Conservation (phyloP, 2,329 filamentous ascomycete species). For the Sarocladium kiliense region DNA sequence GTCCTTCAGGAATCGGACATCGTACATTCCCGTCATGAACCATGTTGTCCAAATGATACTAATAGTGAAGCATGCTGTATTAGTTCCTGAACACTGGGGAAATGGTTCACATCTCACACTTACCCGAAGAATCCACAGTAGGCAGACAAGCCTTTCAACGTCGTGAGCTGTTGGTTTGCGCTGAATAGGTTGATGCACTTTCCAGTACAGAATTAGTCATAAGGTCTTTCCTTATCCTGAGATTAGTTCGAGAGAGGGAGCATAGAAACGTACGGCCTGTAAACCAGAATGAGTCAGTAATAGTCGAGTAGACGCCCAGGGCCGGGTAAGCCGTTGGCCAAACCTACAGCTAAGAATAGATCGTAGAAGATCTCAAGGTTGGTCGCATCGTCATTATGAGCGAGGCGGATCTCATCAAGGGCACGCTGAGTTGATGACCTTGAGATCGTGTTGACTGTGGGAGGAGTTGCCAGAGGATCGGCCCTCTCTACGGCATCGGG, state of each 20-base stretch:
- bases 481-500: not conserved
- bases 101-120: not conserved
- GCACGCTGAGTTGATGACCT: not conserved
- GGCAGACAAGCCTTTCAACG: constrained; percentile 23
- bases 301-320: not conserved
- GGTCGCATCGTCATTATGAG: constrained; percentile 25
- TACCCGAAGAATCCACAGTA: constrained; percentile 29
- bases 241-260: not conserved
- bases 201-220: not conserved
- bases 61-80: not conserved
- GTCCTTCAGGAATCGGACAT: constrained; percentile 61
- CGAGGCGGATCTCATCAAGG: not conserved
- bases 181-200: constrained; percentile 44
- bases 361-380: constrained; percentile 33
- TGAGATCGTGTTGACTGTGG: not conserved
- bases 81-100: not conserved
- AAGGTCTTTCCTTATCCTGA: constrained; percentile 28
- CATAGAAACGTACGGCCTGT: not conserved
- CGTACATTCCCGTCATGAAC: constrained; percentile 58
- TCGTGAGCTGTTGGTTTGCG: constrained; percentile 25
- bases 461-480: not conserved
- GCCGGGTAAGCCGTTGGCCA: constrained; percentile 41
- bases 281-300: not conserved
- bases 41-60: constrained; percentile 63
- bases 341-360: constrained; percentile 32